Base-by-base conservation (phyloP, 1,139 yeast species). In the Sugiyamaella neomexicana region DNA sequence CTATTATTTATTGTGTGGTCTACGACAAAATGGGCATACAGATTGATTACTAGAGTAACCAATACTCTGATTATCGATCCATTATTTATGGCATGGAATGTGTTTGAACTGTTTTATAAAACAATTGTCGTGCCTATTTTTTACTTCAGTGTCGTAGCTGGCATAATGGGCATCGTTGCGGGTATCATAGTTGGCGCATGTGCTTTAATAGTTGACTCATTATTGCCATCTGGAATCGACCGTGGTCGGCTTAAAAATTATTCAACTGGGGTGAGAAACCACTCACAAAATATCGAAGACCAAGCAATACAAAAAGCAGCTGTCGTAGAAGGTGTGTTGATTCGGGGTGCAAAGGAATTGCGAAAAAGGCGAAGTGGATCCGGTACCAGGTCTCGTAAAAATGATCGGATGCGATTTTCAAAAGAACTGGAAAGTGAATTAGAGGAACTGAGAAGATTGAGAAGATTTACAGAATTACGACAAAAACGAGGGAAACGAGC, bases 101-200 rank as follows among this genome's bases (percentile, higher is more conserved):
- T 55, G 23, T 61, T 62, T 43, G 46, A 55, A 16, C 37, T 51
- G 25, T 44, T 59, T 17, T 62, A 60, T 44, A 61, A 60, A 23
- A 55, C 57, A 23, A 34, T 62, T 20, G 53, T 62, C n/a, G 52
- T 59, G 13, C 65, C 65, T 8, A 52, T 62, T 8, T 60, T 62
- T 52, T 61, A 60, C 48, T 62, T 62, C 55, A 56, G 61, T 9
- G 45, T 58, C 29, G 37, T 60, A 6, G 65, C 65, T 7, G 58
- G 62, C 12, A 43, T 56, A 5, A 52, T 62, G 51, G 65, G 65
- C 20, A 57, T 62, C 32, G 31, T 62, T 2, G 62, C 60, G 5
- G 65, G 65, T 12, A 44, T 62, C 15, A 45, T 60, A 6, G 63
- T 61, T 8, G 65, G 64, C n/a, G 62, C 57, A 12, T 46, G 57